These are phyloP conservation scores for Gastrolobium villosum DNA, from an alignment of 306 rosid species.

Conservation along the genomic window DNA sequence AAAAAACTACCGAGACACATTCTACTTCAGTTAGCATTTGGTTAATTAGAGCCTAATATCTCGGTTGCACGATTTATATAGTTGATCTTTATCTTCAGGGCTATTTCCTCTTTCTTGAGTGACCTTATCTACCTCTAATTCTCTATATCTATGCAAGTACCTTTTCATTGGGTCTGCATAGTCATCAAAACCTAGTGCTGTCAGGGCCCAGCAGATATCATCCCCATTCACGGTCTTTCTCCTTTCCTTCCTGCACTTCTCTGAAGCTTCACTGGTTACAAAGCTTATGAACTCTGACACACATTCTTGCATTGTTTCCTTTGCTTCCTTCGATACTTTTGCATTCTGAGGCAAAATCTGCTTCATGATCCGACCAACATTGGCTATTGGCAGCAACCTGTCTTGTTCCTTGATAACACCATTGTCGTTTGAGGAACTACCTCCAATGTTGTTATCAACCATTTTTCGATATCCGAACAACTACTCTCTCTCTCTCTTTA, in stretches of 20 bases:
- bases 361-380: conserved; percentile 93
- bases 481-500: background rate
- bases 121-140: conserved; percentile 70
- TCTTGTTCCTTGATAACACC: conserved; percentile 74
- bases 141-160: conserved; percentile 75
- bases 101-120: conserved; percentile 50
- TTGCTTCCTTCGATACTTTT: conserved; percentile 85
- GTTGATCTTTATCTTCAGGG: conserved; percentile 16
- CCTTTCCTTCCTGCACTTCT: conserved; percentile 88
- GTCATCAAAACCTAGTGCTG: conserved; percentile 84
- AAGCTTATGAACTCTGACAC: conserved; percentile 91
- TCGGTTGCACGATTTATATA: background rate
- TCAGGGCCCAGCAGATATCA: conserved; percentile 84
- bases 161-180: conserved; percentile 74
- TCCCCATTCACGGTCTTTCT: conserved; percentile 90
- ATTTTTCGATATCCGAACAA: conserved; percentile 12
- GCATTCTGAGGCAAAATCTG: conserved; percentile 79
- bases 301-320: conserved; percentile 94
- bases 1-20: background rate
- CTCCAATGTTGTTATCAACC: conserved; percentile 48
- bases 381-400: conserved; percentile 82
- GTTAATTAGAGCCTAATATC: conserved; percentile 18
- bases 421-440: conserved; percentile 47
- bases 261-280: conserved; percentile 88
- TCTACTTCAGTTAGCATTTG: background rate